These are phyloP conservation scores for Xylaria longipes DNA, from an alignment of 495 filamentous ascomycete genomes.

Conservation along the genomic window DNA sequence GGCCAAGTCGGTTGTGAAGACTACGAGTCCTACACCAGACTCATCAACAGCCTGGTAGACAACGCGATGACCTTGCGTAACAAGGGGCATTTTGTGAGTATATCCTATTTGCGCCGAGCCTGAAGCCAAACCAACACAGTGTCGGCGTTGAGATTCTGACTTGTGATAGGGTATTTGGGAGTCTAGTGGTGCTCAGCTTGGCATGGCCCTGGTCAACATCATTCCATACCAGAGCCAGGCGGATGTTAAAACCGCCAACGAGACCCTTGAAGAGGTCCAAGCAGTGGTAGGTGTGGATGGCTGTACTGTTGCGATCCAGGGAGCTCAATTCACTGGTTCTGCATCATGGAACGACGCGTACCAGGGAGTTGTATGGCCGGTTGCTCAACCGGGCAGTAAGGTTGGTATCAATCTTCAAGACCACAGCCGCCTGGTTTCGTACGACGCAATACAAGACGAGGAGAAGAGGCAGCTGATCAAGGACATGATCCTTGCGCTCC, in stretches of 20 bases:
- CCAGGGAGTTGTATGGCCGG: slow-evolving; percentile 10
- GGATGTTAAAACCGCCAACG: background rate
- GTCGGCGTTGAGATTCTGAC: background rate
- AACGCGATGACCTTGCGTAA: background rate
- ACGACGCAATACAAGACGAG: background rate
- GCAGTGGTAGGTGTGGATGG: background rate
- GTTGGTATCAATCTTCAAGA: slow-evolving; percentile 15
- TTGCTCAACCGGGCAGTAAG: slow-evolving; percentile 1
- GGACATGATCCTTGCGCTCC: slow-evolving; percentile 2
- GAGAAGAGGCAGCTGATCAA: slow-evolving; percentile 7
- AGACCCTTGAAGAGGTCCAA: slow-evolving; percentile 2
- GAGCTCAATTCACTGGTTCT: slow-evolving; percentile 3
- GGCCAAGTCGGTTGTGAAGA: slow-evolving; percentile 14
- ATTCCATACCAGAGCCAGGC: background rate
- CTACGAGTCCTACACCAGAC: slow-evolving; percentile 5
- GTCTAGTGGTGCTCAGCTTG: background rate
- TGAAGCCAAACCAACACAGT: background rate
- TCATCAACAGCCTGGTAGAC: slow-evolving; percentile 5
- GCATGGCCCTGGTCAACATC: slow-evolving; percentile 10
- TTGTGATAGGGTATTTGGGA: slow-evolving; percentile 16
- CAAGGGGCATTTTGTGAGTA: slow-evolving; percentile 7
- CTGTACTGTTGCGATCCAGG: background rate
- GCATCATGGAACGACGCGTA: slow-evolving; percentile 19
- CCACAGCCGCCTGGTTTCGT: slow-evolving; percentile 7
- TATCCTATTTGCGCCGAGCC: background rate